Evolutionary conservation across 805 yeast genomes (phyloP).

Genomic region (Grigorovia transvaalensis): DNA sequence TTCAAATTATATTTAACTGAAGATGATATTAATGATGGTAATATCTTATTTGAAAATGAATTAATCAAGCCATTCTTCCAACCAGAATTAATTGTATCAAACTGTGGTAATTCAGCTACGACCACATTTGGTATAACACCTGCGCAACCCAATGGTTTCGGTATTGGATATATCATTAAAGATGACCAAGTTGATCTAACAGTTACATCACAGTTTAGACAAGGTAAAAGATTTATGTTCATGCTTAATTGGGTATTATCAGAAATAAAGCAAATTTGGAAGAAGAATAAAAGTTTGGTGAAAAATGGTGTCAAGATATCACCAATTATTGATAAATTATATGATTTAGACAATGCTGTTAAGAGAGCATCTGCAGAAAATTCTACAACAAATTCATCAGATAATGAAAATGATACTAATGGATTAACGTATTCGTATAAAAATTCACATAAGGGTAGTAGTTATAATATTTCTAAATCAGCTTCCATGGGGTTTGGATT

Average conservation of each 20-base stretch:
- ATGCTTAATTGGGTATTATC: slow-evolving; percentile 60
- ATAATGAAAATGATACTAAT: not conserved
- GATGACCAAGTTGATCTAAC: slow-evolving; percentile 73
- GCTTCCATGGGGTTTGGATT: slow-evolving; percentile 8
- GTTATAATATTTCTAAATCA: not conserved
- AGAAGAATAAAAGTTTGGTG: slow-evolving; percentile 7
- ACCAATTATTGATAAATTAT: slow-evolving; percentile 22
- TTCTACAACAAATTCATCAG: not conserved
- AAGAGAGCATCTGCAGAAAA: slow-evolving; percentile 4
- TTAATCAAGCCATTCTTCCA: slow-evolving; percentile 29
- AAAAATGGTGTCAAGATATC: slow-evolving; percentile 19
- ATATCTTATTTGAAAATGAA: slow-evolving; percentile 36
- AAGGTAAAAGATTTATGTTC: slow-evolving; percentile 66
- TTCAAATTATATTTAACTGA: slow-evolving; percentile 24
- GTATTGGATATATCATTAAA: slow-evolving; percentile 84
- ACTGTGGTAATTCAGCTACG: slow-evolving; percentile 88
- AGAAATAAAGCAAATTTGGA: slow-evolving; percentile 45
- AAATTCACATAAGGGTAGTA: not conserved
- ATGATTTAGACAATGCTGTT: slow-evolving; percentile 30
- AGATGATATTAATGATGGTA: slow-evolving; percentile 28
- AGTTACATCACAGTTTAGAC: slow-evolving; percentile 77
- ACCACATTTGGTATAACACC: slow-evolving; percentile 86
- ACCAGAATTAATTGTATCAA: slow-evolving; percentile 45
- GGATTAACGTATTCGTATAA: not conserved
- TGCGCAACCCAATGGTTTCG: slow-evolving; percentile 78